These are phyloP conservation scores for Barbatosphaeria neglecta DNA, from an alignment of 495 filamentous ascomycete genomes.

Conservation along the genomic window DNA sequence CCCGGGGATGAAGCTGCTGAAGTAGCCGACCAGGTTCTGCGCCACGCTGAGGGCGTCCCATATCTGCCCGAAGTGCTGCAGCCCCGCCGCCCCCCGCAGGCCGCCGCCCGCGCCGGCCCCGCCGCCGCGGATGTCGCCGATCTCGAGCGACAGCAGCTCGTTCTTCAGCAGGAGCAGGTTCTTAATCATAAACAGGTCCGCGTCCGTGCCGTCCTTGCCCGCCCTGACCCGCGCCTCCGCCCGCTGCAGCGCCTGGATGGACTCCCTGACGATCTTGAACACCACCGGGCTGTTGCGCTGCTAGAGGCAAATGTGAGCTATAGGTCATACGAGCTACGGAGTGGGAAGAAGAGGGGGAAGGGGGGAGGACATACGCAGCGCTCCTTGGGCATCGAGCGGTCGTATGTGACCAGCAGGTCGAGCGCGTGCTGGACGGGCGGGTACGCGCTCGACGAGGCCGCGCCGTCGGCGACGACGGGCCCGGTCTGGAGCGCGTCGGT, in stretches of 20 bases:
- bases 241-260: conserved; percentile 35
- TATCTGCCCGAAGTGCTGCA: conserved; percentile 60
- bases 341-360: too few relatives aligned
- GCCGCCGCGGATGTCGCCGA: conserved; percentile 69
- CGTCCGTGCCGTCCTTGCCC: conserved; percentile 40
- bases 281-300: conserved; percentile 40
- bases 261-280: conserved; percentile 33
- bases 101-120: too few relatives aligned
- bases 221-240: conserved; percentile 38
- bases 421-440: conserved; percentile 65
- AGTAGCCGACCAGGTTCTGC: conserved; percentile 28
- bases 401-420: conserved; percentile 73
- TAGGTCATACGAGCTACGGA: conserved; percentile 30
- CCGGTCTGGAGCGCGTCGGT: conserved; percentile 32
- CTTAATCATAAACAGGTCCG: conserved; percentile 79
- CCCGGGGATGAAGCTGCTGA: conserved; percentile 27
- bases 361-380: conserved; percentile 51
- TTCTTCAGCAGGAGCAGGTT: conserved; percentile 86
- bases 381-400: conserved; percentile 50
- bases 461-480: conserved; percentile 21
- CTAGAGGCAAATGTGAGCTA: conserved; percentile 27
- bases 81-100: conserved; percentile 42
- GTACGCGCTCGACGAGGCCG: conserved; percentile 45
- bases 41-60: conserved; percentile 54
- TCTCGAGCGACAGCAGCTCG: conserved; percentile 84